Evolutionary conservation across 2,329 filamentous ascomycete species (phyloP).

Genomic region (Dothideomycetidae sp.): DNA sequence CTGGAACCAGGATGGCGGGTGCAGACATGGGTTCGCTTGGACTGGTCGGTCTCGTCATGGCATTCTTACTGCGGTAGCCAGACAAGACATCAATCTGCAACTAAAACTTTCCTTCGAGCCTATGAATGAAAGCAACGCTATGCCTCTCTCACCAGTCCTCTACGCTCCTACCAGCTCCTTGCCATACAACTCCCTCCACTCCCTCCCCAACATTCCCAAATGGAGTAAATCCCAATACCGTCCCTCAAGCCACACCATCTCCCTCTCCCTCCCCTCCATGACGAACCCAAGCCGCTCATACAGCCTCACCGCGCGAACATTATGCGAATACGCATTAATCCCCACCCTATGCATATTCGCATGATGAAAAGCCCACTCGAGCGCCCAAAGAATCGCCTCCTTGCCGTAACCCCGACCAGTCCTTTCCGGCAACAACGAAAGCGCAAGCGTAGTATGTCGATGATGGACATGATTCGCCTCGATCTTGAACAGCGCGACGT

Average conservation of each 20-base stretch:
- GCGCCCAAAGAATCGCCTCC: constrained; percentile 34
- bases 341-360: constrained; percentile 33
- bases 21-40: no score
- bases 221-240: constrained; percentile 22
- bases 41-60: no score
- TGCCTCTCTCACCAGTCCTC: no score
- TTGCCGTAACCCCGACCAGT: constrained; percentile 32
- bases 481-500: constrained; percentile 19
- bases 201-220: constrained; percentile 27
- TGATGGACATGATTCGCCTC: constrained; percentile 31
- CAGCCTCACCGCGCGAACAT: constrained; percentile 28
- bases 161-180: no score
- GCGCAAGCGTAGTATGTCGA: constrained; percentile 27
- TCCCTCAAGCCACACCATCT: constrained; percentile 31
- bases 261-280: constrained; percentile 29
- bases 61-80: no score
- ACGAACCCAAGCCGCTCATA: constrained; percentile 35
- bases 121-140: no score
- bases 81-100: no score
- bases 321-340: constrained; percentile 30
- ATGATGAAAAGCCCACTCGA: constrained; percentile 33
- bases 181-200: constrained; percentile 21
- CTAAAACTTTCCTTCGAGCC: no score
- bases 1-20: no score
- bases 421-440: constrained; percentile 24